Conservation (phyloP, 805 yeast genomes). For the Torulaspora maleeae region DNA sequence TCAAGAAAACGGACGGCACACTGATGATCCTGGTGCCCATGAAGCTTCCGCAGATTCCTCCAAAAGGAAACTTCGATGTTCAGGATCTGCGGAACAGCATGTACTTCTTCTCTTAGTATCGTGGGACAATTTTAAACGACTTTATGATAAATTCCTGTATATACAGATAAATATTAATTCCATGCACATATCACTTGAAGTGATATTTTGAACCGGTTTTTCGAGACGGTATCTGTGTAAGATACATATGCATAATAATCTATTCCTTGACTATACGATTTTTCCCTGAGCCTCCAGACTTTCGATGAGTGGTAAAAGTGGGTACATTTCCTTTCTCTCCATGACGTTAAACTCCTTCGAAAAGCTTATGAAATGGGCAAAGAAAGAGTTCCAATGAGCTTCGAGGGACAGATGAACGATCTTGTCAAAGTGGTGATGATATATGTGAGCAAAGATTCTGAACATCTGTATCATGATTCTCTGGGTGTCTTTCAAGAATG, state of each 20-base stretch:
- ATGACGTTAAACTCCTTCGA: conserved; percentile 77
- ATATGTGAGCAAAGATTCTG: conserved; percentile 90
- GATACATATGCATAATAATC: neutral
- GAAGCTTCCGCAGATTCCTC: conserved; percentile 65
- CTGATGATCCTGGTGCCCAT: conserved; percentile 56
- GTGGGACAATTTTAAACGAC: neutral
- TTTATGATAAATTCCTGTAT: conserved; percentile 4
- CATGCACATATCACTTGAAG: neutral
- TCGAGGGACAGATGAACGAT: conserved; percentile 87
- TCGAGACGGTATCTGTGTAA: neutral
- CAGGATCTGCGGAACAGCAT: conserved; percentile 61
- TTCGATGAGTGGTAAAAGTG: conserved; percentile 71
- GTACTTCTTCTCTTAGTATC: conserved; percentile 60
- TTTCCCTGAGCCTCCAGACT: conserved; percentile 83
- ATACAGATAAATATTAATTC: neutral
- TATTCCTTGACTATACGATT: conserved; percentile 39
- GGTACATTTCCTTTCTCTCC: conserved; percentile 74
- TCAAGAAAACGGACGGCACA: conserved; percentile 24
- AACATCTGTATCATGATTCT: conserved; percentile 90
- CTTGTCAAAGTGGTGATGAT: conserved; percentile 91
- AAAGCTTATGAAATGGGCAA: conserved; percentile 89
- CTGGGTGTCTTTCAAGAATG: conserved; percentile 74
- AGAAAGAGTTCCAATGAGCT: conserved; percentile 97
- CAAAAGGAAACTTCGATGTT: conserved; percentile 81
- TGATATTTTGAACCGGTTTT: neutral